Conservation (phyloP, 1,284 basidiomycete genomes). For the Mycena sp. region DNA sequence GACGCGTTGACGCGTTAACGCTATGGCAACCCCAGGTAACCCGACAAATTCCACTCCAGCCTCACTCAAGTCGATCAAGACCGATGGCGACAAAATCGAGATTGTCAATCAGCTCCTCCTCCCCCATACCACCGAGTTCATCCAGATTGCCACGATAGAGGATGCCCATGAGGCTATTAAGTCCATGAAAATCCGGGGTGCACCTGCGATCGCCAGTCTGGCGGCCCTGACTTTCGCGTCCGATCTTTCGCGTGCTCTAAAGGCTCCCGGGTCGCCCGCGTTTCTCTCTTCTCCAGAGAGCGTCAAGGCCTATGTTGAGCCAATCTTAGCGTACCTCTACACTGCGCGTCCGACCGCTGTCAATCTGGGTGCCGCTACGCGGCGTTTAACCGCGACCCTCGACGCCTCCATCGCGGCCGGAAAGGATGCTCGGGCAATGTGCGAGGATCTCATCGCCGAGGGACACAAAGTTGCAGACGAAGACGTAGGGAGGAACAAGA, state of each 20-base stretch:
- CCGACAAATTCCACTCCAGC: conserved; percentile 31
- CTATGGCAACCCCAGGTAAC: too few relatives aligned
- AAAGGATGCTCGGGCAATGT: conserved; percentile 59
- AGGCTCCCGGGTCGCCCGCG: conserved; percentile 49
- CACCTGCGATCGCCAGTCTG: conserved; percentile 93
- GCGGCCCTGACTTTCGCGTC: conserved; percentile 83
- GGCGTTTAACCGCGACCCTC: conserved; percentile 68
- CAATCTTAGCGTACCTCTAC: conserved; percentile 76
- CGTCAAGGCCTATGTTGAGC: conserved; percentile 61
- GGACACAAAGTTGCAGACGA: conserved; percentile 78
- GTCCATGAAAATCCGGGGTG: conserved; percentile 94
- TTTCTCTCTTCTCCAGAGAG: conserved; percentile 58
- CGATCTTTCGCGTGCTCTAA: conserved; percentile 60
- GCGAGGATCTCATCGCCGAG: conserved; percentile 68
- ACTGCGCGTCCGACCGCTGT: conserved; percentile 94
- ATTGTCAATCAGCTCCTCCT: conserved; percentile 89
- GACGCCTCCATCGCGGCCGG: conserved; percentile 48
- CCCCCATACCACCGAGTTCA: conserved; percentile 82
- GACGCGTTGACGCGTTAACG: too few relatives aligned
- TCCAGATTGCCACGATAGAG: conserved; percentile 76
- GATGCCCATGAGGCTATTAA: conserved; percentile 93
- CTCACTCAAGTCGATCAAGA: conserved; percentile 74
- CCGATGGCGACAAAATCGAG: conserved; percentile 72
- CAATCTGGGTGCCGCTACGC: conserved; percentile 87
- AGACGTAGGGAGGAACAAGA: conserved; percentile 84